Evolutionary conservation across 805 yeast genomes (phyloP), one percentile per base, ranked within the genome.

Genomic region (Candida yuanshanica): DNA sequence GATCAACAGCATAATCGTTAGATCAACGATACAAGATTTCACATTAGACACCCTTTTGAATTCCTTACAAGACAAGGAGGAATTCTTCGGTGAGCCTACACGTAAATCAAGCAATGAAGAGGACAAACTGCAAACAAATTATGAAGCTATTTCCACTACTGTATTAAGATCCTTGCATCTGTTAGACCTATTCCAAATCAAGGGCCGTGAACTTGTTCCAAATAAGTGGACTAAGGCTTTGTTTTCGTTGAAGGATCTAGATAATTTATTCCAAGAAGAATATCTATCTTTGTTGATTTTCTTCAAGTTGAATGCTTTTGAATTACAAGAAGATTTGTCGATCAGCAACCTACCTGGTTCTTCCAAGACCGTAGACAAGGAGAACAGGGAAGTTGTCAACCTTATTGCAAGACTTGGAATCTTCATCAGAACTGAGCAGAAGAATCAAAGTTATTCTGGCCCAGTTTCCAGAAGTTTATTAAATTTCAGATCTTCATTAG

Each of bases 391-490:
- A 22, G 58, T 66, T 10, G 64, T 71, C 13, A 54, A 64, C 20
- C 51, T 79, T 35, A 59, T 78, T 17, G 60, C 78, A 7, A 72
- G 83, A 47, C 58, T 79, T 10, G 63, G 75, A 13, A 59, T 74
- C 4, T 58, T 78, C 5, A 62, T 77, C 29, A 62, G 69, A 16
- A 53, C 71, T 4, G 66, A 70, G 5, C 80, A 81, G 35, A 68
- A 64, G 53, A 77, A 77, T 21, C 67, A 67, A 31, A 75, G 73
- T 37, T 81, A 77, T 62, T 72, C 74, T 35, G 90, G 90, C 2
- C 89, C 88, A 12, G 68, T 87, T 25, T 83, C 87, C 14, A 75
- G 81, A 49, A 72, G 76, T 29, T 65, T 86, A 26, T 65, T 85
- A 37, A 74, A 77, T 34, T 83, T 82, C 58, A 73, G 89, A 54